Evolutionary conservation across 345 rosid genomes (phyloP).

Genomic region (Populus deltoides): DNA sequence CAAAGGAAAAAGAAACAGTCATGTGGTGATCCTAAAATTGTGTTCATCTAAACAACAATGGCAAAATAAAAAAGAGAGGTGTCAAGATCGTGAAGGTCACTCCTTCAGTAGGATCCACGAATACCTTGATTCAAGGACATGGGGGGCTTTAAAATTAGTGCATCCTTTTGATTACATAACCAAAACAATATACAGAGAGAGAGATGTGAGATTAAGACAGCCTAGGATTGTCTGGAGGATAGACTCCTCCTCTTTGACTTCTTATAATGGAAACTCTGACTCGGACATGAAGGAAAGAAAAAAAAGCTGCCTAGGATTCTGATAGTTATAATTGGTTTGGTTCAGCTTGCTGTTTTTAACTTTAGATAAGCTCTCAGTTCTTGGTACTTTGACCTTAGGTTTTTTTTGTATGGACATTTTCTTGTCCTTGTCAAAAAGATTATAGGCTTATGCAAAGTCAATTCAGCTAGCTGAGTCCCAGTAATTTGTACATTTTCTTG

Average conservation of each 20-base stretch:
- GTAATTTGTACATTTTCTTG: too few species aligned
- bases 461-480: too few species aligned
- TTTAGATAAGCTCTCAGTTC: not conserved
- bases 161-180: not conserved
- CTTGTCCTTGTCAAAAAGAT: not conserved
- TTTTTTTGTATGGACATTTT: not conserved
- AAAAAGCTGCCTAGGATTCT: not conserved
- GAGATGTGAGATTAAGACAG: not conserved
- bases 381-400: not conserved
- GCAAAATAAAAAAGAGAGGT: slow-evolving; percentile 11
- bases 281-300: not conserved
- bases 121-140: slow-evolving; percentile 29
- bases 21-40: slow-evolving; percentile 68
- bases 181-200: not conserved
- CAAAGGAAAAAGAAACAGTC: slow-evolving; percentile 50
- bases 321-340: not conserved
- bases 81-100: slow-evolving; percentile 43
- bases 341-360: not conserved
- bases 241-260: not conserved
- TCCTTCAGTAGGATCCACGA: slow-evolving; percentile 28
- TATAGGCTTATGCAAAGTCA: too few species aligned
- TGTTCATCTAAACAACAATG: not conserved
- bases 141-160: not conserved
- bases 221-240: not conserved
- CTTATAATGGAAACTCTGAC: not conserved